Evolutionary conservation across 768 basidiomycete genomes (phyloP), one percentile per base, ranked within the genome.

Genomic region (Tulasnella sp.): DNA sequence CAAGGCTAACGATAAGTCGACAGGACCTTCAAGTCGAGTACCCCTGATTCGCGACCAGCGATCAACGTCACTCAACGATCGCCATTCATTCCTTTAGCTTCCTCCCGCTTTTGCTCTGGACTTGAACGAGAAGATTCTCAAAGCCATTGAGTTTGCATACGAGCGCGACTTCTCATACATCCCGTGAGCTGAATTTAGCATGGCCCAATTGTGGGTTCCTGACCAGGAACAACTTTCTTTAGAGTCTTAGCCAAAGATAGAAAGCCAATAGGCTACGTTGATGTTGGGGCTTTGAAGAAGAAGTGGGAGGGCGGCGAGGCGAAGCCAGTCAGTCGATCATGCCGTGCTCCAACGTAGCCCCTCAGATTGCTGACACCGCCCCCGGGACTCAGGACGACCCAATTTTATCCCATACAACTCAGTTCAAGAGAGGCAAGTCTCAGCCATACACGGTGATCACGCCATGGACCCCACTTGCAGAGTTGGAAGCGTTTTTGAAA

Each of bases 91-190:
- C 38, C 71, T 44, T 27, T 72, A 79, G 78, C 83, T 86, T 3
- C 92, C 95, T 0, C 96, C 96, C 12, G 96, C 96, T 0, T 97
- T 97, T 84, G 90, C 92, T 21, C 88, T 97, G 3, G 92, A 93
- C 10, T 86, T 88, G 16, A 88, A 88, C 79, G 94, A 94, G 83
- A 88, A 90, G 27, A 91, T 97, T 79, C 88, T 90, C 12, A 88
- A 89, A 34, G 96, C 94, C 1, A 90, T 97, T 39, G 94, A 95
- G 82, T 89, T 93, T 36, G 96, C 96, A 0, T 97, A 96, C 82
- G 96, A 98, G 82, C 91, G 95, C 44, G 96, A 98, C 84, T 98
- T 97, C 85, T 95, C 95, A 24, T 92, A 97, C 82, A 92, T 97
- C 80, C 96, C 96, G 96, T 97, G 82, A 83, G 86, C 85, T 31